A percentile compares a stretch with the other conserved stretches of the same genome.
Conservation (phyloP, 176 grass and related monocot species). For the Oropetium thomaeum region DNA sequence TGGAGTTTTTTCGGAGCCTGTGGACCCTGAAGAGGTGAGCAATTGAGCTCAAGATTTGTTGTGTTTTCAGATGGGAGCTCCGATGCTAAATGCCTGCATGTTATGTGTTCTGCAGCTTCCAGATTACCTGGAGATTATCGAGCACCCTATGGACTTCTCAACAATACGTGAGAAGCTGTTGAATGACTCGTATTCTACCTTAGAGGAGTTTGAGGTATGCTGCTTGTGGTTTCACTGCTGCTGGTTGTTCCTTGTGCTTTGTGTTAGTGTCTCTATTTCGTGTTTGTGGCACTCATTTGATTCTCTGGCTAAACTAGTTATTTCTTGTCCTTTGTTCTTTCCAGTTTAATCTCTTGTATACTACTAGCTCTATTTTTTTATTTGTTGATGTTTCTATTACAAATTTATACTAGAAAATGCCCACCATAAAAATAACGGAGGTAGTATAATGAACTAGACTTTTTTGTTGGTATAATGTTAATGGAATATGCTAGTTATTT, state of each 20-base stretch:
- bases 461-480: conserved; percentile 6
- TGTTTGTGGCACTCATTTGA: background rate
- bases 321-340: background rate
- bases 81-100: background rate
- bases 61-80: conserved; percentile 1
- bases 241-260: background rate
- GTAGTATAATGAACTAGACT: background rate
- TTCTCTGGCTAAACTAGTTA: background rate
- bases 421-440: too few relatives aligned
- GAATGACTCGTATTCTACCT: conserved; percentile 40
- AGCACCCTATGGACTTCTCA: conserved; percentile 66
- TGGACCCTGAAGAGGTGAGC: conserved; percentile 63
- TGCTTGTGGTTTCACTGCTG: background rate
- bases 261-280: conserved; percentile 19
- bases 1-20: conserved; percentile 65
- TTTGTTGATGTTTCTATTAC: too few relatives aligned
- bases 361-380: too few relatives aligned
- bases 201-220: conserved; percentile 75
- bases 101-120: conserved; percentile 59
- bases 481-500: background rate
- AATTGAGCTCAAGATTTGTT: background rate
- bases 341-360: background rate
- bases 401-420: too few relatives aligned
- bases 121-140: conserved; percentile 65
- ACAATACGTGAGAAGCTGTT: conserved; percentile 70